A percentile compares a stretch with the other conserved stretches of the same genome.
Conservation (phyloP, 768 basidiomycete species). For the Sporobolomyces phaffii region DNA sequence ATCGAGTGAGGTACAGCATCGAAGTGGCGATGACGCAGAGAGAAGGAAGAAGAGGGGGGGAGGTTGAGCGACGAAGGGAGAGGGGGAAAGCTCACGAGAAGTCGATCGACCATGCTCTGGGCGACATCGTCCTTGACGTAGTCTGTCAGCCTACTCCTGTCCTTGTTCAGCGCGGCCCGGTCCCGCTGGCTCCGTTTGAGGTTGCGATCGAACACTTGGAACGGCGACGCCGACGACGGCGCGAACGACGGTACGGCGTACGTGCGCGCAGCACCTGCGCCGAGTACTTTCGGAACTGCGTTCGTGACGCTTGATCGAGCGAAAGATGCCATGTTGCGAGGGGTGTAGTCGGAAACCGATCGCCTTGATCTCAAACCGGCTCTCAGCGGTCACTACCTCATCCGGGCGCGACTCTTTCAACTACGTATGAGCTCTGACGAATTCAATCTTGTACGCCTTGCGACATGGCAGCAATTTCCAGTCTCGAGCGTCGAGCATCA, state of each 20-base stretch:
- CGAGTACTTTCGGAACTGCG: background rate
- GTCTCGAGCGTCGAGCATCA: no score
- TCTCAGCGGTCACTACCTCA: no score
- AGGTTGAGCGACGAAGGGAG: background rate
- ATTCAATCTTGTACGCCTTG: no score
- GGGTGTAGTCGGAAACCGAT: background rate
- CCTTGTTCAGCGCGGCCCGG: constrained; percentile 57
- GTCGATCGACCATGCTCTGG: constrained; percentile 79
- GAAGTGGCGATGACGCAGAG: constrained; percentile 7
- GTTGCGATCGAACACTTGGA: constrained; percentile 77
- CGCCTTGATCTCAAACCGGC: no score
- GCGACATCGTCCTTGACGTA: constrained; percentile 87
- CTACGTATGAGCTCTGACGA: no score
- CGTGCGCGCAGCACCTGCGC: background rate
- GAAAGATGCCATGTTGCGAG: background rate
- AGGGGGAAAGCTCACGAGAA: constrained; percentile 56
- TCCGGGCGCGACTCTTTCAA: no score
- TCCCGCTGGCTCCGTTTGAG: constrained; percentile 74
- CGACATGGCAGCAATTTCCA: no score
- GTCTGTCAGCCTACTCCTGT: constrained; percentile 70
- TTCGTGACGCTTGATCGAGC: background rate
- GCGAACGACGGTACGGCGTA: constrained; percentile 38
- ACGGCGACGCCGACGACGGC: constrained; percentile 54
- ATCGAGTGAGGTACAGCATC: background rate
- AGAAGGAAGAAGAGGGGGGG: no score